Evolutionary conservation across 2,329 filamentous ascomycete genomes (phyloP).

Genomic region (Pestalotiopsis sp.): DNA sequence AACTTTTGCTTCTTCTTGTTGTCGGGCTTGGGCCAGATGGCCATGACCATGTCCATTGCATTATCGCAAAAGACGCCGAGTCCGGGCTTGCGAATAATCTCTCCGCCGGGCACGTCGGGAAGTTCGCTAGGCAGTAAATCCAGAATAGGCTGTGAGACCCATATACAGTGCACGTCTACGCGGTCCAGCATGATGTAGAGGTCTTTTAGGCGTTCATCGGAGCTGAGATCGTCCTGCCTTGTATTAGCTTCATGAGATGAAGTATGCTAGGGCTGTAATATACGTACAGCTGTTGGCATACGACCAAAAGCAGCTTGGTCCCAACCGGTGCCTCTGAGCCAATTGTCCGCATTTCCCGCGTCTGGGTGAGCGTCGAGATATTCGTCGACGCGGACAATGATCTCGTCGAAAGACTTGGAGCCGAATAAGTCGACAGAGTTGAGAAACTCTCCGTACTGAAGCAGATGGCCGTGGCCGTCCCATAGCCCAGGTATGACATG

Average conservation of each 20-base stretch:
- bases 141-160: conserved; percentile 68
- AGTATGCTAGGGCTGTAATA: conserved; percentile 15
- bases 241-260: conserved; percentile 13
- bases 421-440: conserved; percentile 69
- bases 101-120: conserved; percentile 63
- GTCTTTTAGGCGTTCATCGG: conserved; percentile 53
- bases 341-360: conserved; percentile 57
- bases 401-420: conserved; percentile 55
- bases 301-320: conserved; percentile 67
- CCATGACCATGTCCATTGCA: conserved; percentile 65
- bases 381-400: conserved; percentile 51
- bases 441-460: conserved; percentile 69
- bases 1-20: conserved; percentile 55
- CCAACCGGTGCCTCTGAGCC: conserved; percentile 72
- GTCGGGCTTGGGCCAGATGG: conserved; percentile 60
- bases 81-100: conserved; percentile 63
- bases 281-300: conserved; percentile 66
- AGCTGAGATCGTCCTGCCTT: conserved; percentile 54
- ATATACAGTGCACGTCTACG: conserved; percentile 71
- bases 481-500: conserved; percentile 69
- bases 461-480: conserved; percentile 71
- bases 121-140: conserved; percentile 58
- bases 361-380: conserved; percentile 55
- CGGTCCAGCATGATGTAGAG: conserved; percentile 72
- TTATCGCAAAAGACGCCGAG: conserved; percentile 75